Evolutionary conservation across 2,329 filamentous ascomycete genomes (phyloP).

Genomic region (Penicillium sp.): DNA sequence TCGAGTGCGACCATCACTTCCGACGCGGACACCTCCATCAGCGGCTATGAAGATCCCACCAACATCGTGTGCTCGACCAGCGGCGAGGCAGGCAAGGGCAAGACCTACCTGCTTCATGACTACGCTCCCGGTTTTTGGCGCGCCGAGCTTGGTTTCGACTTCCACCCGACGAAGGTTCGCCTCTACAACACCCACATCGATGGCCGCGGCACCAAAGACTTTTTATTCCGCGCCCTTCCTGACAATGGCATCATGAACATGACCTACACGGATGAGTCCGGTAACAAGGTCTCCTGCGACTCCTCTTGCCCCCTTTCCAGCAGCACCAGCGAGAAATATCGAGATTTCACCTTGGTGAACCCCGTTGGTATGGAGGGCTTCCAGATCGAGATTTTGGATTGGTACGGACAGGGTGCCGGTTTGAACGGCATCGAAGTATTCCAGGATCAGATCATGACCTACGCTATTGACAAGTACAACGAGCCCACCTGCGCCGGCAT

Average conservation of each 20-base stretch:
- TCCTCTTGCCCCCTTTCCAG: constrained; percentile 79
- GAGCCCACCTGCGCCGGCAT: constrained; percentile 75
- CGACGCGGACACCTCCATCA: constrained; percentile 58
- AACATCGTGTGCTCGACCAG: constrained; percentile 80
- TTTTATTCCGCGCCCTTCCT: constrained; percentile 80
- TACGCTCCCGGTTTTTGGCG: constrained; percentile 76
- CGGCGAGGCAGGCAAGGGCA: constrained; percentile 66
- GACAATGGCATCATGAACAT: constrained; percentile 94
- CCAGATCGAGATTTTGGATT: constrained; percentile 78
- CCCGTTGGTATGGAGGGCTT: constrained; percentile 83
- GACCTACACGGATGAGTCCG: constrained; percentile 76
- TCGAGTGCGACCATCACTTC: constrained; percentile 71
- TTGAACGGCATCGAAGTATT: constrained; percentile 84
- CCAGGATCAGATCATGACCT: constrained; percentile 78
- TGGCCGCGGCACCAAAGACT: constrained; percentile 83
- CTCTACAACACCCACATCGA: constrained; percentile 84
- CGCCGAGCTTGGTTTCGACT: constrained; percentile 78
- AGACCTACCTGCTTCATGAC: constrained; percentile 79
- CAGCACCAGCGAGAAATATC: constrained; percentile 63
- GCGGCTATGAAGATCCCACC: constrained; percentile 70
- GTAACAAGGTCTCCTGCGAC: constrained; percentile 70
- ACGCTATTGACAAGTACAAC: constrained; percentile 84
- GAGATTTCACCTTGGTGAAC: constrained; percentile 92
- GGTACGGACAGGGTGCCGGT: constrained; percentile 82
- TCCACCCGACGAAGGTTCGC: constrained; percentile 80